Conservation (phyloP, 768 basidiomycete genomes). For the Pulveroboletus sp. region DNA sequence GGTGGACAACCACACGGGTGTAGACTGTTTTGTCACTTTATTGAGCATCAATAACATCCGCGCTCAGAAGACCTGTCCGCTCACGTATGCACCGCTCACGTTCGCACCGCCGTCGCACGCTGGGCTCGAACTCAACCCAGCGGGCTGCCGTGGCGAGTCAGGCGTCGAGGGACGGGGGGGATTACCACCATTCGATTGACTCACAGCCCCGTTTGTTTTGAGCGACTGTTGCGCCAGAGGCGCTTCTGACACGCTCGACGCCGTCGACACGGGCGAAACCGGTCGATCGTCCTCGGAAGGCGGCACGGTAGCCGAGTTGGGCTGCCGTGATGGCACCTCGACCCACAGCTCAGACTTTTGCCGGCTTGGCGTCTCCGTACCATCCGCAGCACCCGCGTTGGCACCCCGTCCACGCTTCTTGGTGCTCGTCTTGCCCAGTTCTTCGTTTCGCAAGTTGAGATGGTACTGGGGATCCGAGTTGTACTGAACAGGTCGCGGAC, state of each 20-base stretch:
- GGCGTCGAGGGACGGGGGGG: constrained; percentile 25
- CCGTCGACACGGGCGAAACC: constrained; percentile 66
- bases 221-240: constrained; percentile 62
- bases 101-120: constrained; percentile 13
- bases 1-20: constrained; percentile 66
- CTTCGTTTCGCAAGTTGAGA: constrained; percentile 52
- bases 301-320: constrained; percentile 26
- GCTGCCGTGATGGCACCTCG: constrained; percentile 33
- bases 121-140: constrained; percentile 12
- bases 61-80: constrained; percentile 15
- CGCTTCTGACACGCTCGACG: constrained; percentile 69
- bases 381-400: constrained; percentile 29
- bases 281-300: constrained; percentile 50
- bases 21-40: constrained; percentile 36
- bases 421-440: constrained; percentile 47
- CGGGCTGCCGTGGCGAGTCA: constrained; percentile 18
- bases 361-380: constrained; percentile 52
- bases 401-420: constrained; percentile 45
- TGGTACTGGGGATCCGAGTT: constrained; percentile 74
- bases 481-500: constrained; percentile 78
- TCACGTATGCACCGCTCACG: constrained; percentile 26
- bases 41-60: constrained; percentile 33
- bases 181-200: constrained; percentile 16
- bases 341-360: constrained; percentile 36
- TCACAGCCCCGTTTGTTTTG: constrained; percentile 53